These are phyloP conservation scores for Shiraia bambusicola DNA, from an alignment of 2,329 filamentous ascomycete genomes.

Conservation along the genomic window DNA sequence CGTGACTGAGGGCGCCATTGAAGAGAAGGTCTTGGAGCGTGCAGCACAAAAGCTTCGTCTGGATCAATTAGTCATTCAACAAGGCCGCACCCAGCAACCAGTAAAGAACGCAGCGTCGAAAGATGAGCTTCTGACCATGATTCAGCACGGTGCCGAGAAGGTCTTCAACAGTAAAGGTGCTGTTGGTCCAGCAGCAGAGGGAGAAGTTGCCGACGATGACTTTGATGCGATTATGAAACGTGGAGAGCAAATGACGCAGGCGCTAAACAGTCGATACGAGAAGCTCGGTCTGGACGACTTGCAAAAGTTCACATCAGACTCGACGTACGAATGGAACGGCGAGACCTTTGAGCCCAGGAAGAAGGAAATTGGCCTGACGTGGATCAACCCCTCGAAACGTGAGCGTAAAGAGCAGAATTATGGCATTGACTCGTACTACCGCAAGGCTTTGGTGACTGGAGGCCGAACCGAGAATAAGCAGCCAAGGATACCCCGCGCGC, in stretches of 20 bases:
- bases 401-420: constrained; percentile 98
- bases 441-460: constrained; percentile 82
- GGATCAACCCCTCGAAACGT: constrained; percentile 98
- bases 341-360: constrained; percentile 83
- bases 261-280: constrained; percentile 92
- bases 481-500: constrained; percentile 91
- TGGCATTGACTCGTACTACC: constrained; percentile 98
- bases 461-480: constrained; percentile 79
- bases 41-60: constrained; percentile 95
- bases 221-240: constrained; percentile 85
- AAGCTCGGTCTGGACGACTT: constrained; percentile 95
- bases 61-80: constrained; percentile 96
- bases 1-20: constrained; percentile 95
- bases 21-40: constrained; percentile 95
- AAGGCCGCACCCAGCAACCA: constrained; percentile 88
- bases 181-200: constrained; percentile 60
- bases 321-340: constrained; percentile 98
- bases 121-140: constrained; percentile 95
- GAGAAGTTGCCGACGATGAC: constrained; percentile 77
- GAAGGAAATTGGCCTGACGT: constrained; percentile 87
- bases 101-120: constrained; percentile 92
- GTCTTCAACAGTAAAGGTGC: constrained; percentile 78
- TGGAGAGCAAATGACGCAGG: constrained; percentile 84
- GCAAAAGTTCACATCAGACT: constrained; percentile 96
- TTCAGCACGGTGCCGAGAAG: constrained; percentile 95